Base-by-base conservation (phyloP, 2,329 filamentous ascomycete species). In the Neoarthrinium moseri region DNA sequence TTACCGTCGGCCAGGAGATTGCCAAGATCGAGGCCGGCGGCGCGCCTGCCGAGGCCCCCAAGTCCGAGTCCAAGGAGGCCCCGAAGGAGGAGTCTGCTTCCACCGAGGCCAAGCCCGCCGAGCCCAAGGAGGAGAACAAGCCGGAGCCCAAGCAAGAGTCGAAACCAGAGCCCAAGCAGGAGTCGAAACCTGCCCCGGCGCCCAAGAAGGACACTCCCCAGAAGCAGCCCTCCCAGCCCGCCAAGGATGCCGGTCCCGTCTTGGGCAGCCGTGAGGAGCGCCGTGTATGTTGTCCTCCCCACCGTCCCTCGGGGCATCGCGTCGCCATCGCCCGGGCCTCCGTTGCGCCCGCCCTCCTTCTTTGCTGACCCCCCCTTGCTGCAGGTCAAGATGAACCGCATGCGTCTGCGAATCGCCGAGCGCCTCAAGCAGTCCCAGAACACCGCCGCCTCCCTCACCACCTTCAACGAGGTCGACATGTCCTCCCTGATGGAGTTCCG, bases 401-500 rank as follows among this genome's bases (percentile, higher is more conserved):
- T 99, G 94, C 91, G 94, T 55, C 83, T 97, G 51, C 86, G 94
- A 51, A 99, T 97, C 58, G 90, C 94, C 41, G 94, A 99, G 76
- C 91, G 94, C 58, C 81, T 99, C 55, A 99, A 99, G 83, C 94
- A 99, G 69, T 97, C 94, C 17, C 94, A 99, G 68, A 99, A 99
- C 74, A 97, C 94, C 2, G 92, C 94, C 41, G 94, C 94, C 35
- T 96, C 94, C 4, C 78, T 99, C 43, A 97, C 94, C 38, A 99
- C 94, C 21, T 99, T 99, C 80, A 96, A 99, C 70, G 92, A 97
- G 71, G 94, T 99, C 51, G 94, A 99, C 69, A 99, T 99, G 94
- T 95, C 92, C 24, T 89, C 87, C 18, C 77, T 99, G 40, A 96
- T 97, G 87, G 90, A 96, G 52, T 92, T 99, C 76, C 87, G 94